Evolutionary conservation across 108 stramenopile species (phyloP).

Genomic region (Ochromonas danica): DNA sequence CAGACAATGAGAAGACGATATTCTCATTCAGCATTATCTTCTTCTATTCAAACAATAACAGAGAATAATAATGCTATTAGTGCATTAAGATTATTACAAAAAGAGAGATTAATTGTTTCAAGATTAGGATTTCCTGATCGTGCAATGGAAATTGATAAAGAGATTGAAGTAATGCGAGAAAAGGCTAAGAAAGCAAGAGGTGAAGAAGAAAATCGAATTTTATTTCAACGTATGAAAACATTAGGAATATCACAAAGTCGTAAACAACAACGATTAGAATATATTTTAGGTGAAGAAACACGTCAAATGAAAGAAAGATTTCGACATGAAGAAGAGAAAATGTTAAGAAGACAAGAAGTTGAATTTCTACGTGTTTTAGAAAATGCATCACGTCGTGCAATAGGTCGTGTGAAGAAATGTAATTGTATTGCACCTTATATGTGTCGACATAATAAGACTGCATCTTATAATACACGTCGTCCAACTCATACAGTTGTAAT

Average conservation of each 20-base stretch:
- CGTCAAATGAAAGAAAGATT: constrained; percentile 17
- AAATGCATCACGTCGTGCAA: constrained; percentile 43
- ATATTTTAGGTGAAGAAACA: neutral
- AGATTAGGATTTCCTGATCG: constrained; percentile 50
- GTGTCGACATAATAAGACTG: constrained; percentile 52
- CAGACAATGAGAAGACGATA: neutral
- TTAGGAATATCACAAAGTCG: constrained; percentile 8
- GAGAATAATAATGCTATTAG: constrained; percentile 17
- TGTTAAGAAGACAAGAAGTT: constrained; percentile 36
- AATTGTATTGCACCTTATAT: constrained; percentile 44
- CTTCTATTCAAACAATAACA: neutral
- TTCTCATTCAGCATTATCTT: constrained; percentile 23
- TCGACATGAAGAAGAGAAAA: neutral
- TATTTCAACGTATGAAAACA: constrained; percentile 23
- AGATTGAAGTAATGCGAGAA: constrained; percentile 44
- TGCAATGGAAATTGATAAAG: constrained; percentile 49
- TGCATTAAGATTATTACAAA: constrained; percentile 36
- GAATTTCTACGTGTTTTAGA: constrained; percentile 45
- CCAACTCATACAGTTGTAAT: constrained; percentile 47
- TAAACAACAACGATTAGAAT: neutral
- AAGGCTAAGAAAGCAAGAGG: constrained; percentile 12
- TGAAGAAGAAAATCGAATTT: constrained; percentile 7
- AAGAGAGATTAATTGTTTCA: constrained; percentile 48
- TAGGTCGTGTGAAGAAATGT: constrained; percentile 47
- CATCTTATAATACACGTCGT: constrained; percentile 46